phyloP scores from a whole-genome alignment of 2,329 filamentous ascomycete genomes.

The Fusarium paranaense region DNA sequence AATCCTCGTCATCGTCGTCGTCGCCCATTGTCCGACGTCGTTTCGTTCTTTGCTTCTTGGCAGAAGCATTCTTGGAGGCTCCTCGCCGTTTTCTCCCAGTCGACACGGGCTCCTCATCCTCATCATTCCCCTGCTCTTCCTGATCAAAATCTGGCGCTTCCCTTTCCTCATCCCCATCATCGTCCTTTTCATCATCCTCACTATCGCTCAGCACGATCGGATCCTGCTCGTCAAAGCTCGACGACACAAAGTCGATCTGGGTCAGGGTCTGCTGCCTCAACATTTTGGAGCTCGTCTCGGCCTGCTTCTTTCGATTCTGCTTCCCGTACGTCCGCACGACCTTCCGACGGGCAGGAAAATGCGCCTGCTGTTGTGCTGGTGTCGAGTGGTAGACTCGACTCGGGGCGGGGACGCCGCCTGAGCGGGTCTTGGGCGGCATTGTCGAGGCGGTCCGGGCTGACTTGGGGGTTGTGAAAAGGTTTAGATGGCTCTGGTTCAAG shows the following conservation, averaged over 20 bases:
- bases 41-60: constrained; percentile 34
- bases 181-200: constrained; percentile 40
- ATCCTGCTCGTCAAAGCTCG: constrained; percentile 48
- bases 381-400: constrained; percentile 54
- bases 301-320: constrained; percentile 36
- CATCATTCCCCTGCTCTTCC: constrained; percentile 24
- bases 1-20: constrained; percentile 16
- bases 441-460: neutral
- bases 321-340: constrained; percentile 51
- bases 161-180: constrained; percentile 31
- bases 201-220: constrained; percentile 44
- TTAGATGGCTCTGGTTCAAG: neutral
- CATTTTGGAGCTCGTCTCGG: constrained; percentile 25
- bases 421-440: constrained; percentile 55
- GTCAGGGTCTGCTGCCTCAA: constrained; percentile 57
- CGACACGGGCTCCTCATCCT: constrained; percentile 34
- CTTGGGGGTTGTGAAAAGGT: neutral
- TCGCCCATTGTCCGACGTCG: constrained; percentile 46
- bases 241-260: constrained; percentile 56
- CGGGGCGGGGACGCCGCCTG: constrained; percentile 51
- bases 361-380: constrained; percentile 52
- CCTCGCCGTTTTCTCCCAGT: constrained; percentile 41
- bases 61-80: constrained; percentile 17
- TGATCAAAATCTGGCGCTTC: constrained; percentile 29
- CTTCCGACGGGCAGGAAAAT: constrained; percentile 52